These are phyloP conservation scores for Fragaria vesca DNA, from an alignment of 306 rosid genomes.

Conservation along the genomic window DNA sequence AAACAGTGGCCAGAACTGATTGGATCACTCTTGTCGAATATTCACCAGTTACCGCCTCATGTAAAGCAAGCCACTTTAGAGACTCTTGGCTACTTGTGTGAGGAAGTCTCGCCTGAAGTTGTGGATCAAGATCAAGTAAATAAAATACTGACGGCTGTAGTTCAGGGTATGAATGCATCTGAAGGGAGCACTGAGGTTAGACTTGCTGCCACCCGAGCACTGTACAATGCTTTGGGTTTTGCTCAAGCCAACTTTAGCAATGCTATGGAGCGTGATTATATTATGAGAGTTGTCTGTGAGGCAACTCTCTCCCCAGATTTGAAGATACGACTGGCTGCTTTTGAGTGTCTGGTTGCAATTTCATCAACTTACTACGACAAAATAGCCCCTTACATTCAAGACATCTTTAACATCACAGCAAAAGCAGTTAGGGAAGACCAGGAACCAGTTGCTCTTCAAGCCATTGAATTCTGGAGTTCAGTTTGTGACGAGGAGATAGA, in stretches of 20 bases:
- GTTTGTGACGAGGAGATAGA: conserved; percentile 92
- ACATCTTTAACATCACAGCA: conserved; percentile 69
- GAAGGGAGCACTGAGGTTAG: conserved; percentile 78
- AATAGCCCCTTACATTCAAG: conserved; percentile 76
- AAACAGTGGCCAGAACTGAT: conserved; percentile 90
- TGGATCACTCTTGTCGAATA: conserved; percentile 69
- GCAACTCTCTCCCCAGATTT: conserved; percentile 70
- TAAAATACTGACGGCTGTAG: conserved; percentile 86
- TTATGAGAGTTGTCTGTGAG: conserved; percentile 94
- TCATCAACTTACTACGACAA: conserved; percentile 78
- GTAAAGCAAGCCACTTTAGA: conserved; percentile 84
- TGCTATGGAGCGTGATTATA: conserved; percentile 85
- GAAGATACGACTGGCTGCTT: conserved; percentile 79
- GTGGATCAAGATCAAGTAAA: conserved; percentile 87
- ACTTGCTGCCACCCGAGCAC: conserved; percentile 81
- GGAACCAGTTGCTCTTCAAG: conserved; percentile 93
- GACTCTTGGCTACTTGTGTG: conserved; percentile 90
- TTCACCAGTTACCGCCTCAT: conserved; percentile 75
- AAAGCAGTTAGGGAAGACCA: conserved; percentile 82
- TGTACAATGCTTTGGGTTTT: conserved; percentile 82
- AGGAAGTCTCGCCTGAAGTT: conserved; percentile 78
- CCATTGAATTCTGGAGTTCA: conserved; percentile 94
- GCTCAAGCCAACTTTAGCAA: conserved; percentile 86
- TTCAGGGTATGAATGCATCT: conserved; percentile 80
- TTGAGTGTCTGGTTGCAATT: conserved; percentile 88